Evolutionary conservation across 495 filamentous ascomycete species (phyloP), one percentile per base, ranked within the genome.

Genomic region (Bathelium albidoporum): DNA sequence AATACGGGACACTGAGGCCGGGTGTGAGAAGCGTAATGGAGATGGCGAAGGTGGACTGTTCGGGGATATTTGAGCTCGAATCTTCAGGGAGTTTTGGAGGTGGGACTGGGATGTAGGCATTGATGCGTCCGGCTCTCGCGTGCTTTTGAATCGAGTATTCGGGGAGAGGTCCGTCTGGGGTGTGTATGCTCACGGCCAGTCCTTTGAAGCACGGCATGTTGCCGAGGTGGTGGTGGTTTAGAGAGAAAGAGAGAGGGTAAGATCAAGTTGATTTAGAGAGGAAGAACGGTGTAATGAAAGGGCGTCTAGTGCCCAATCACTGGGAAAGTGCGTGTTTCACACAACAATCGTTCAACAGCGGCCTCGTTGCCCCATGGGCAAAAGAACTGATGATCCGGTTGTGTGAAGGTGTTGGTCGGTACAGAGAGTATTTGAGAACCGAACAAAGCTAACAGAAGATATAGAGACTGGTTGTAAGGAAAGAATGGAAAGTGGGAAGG

Each of bases 201-300:
- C 92, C 92, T 78, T 95, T 94, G 81, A 96, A 97, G 85, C 92
- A 97, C 78, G 92, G 92, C 92, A 96, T 96, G 20, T n/a, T 55
- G 49, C 7, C 9, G 49, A 29, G 20, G 22, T 26, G 29, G 12
- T 55, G 26, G 49, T n/a, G n/a, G n/a, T n/a, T n/a, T n/a, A n/a
- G n/a, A n/a, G 22, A 20, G 9, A 9, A 29, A 29, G 24, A 11
- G 24, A 20, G 29, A 0, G 49, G 29, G 24, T 9, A 16, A 9
- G 16, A 29, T 20, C 22, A 49, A 39, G 44, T 18, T 29, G 49
- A 26, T 55, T 29, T 29, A 11, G 5, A 5, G 7, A 9, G 20
- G 11, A 28, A 16, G 20, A 55, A 29, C 12, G 11, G 29, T n/a
- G 2, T 26, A 55, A 3, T 28, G 4, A 16, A 16, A 55, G 20